Base-by-base conservation (phyloP, 129 eudicot species). In the Rutidosis leptorrhynchoides region DNA sequence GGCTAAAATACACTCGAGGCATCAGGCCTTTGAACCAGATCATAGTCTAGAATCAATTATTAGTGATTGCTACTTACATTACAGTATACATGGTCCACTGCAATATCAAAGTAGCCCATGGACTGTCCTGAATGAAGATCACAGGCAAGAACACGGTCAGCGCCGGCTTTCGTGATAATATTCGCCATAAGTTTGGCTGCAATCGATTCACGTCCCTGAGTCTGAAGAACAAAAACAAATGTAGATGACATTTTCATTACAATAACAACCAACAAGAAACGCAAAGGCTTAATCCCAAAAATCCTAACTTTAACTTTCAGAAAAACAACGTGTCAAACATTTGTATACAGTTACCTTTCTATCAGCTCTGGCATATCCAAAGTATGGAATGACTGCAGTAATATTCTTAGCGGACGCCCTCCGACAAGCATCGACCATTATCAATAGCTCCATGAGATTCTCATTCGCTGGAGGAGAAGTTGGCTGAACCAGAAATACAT, bases 51-150 rank as follows among this genome's bases (percentile, higher is more conserved):
- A n/a, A n/a, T n/a, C n/a, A n/a, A n/a, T n/a, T n/a, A n/a, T n/a
- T n/a, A n/a, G n/a, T n/a, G n/a, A n/a, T n/a, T n/a, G n/a, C n/a
- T n/a, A n/a, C n/a, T n/a, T n/a, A n/a, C n/a, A n/a, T n/a, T n/a
- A n/a, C n/a, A n/a, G n/a, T n/a, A n/a, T n/a, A n/a, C n/a, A n/a
- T n/a, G n/a, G n/a, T 93, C 94, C 71, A 93, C 98, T 14, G 96
- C 96, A 73, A 93, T 93, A 73, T 93, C 98, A 82, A 93, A 93
- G 65, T 88, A 93, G 49, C 98, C 98, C 83, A 83, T 80, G 62
- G 98, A 93, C 77, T 93, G 98, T 56, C 96, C 96, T 71, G 98
- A 93, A 79, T 93, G 98, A 73, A 93, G 95, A 82, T 93, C 98
- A 81, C 96, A 88, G 71, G 96, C 95, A 65, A 93, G 83, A 74